Percentiles rank a stretch among this genome's conserved stretches.
These are phyloP conservation scores for Achaetomiella virescens DNA, from an alignment of 495 filamentous ascomycete genomes.

Conservation along the genomic window DNA sequence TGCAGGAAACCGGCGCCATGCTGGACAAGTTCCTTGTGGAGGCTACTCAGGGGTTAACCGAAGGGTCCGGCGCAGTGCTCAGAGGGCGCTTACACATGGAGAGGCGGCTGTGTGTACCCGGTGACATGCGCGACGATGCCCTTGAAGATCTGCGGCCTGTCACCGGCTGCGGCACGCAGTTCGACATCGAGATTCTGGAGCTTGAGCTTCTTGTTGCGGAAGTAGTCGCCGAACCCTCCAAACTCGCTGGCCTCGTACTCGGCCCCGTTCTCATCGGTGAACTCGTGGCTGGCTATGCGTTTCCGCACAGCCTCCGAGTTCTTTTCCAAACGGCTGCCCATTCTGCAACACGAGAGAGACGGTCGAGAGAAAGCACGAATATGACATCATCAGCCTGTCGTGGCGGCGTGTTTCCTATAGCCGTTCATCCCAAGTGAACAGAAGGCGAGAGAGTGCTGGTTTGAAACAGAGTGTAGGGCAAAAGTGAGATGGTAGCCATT, in stretches of 20 bases:
- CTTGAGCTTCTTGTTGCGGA: slow-evolving; percentile 90
- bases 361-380: background rate
- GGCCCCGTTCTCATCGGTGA: slow-evolving; percentile 67
- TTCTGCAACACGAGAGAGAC: slow-evolving; percentile 33
- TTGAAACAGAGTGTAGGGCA: background rate
- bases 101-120: slow-evolving; percentile 86
- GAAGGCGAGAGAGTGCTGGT: background rate
- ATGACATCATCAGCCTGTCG: slow-evolving; percentile 16
- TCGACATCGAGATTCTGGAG: slow-evolving; percentile 87
- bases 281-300: slow-evolving; percentile 66
- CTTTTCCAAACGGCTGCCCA: slow-evolving; percentile 74
- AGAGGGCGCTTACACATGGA: slow-evolving; percentile 53
- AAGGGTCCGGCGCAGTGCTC: background rate
- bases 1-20: slow-evolving; percentile 92
- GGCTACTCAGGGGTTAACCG: slow-evolving; percentile 19
- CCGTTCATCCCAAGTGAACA: background rate
- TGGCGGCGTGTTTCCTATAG: background rate
- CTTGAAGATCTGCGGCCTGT: slow-evolving; percentile 79
- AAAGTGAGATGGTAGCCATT: background rate
- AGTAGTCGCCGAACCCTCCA: slow-evolving; percentile 84
- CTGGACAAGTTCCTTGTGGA: slow-evolving; percentile 77
- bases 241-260: slow-evolving; percentile 86
- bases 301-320: slow-evolving; percentile 76
- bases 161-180: slow-evolving; percentile 55
- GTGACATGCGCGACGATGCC: slow-evolving; percentile 85